A percentile compares a stretch with the other conserved stretches of the same genome.
phyloP scores from a whole-genome alignment of 2,329 filamentous ascomycete genomes.

The Bipolaris cookei region DNA sequence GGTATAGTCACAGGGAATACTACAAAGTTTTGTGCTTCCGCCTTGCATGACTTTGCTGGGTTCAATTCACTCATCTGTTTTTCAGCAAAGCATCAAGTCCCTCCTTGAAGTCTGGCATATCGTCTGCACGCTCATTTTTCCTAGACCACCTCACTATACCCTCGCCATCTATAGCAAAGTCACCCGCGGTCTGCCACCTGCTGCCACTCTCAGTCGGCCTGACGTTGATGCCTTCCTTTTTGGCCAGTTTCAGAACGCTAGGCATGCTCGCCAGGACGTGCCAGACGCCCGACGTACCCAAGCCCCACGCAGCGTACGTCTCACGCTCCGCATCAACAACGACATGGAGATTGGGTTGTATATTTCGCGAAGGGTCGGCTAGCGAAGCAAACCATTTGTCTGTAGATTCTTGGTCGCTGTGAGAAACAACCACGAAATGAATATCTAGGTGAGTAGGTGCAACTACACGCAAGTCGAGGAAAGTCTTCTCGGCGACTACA shows the following conservation, averaged over 20 bases:
- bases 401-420: slow-evolving; percentile 42
- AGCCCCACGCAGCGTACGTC: slow-evolving; percentile 69
- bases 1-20: neutral
- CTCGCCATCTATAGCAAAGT: slow-evolving; percentile 64
- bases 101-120: slow-evolving; percentile 61
- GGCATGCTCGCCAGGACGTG: slow-evolving; percentile 67
- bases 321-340: slow-evolving; percentile 66
- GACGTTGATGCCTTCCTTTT: slow-evolving; percentile 70
- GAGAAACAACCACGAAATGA: slow-evolving; percentile 46
- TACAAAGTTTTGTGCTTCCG: neutral
- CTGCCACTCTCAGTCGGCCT: slow-evolving; percentile 68
- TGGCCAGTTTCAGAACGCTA: slow-evolving; percentile 64
- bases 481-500: slow-evolving; percentile 72
- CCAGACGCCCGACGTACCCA: slow-evolving; percentile 66
- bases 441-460: slow-evolving; percentile 36
- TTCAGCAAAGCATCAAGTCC: slow-evolving; percentile 45
- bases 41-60: slow-evolving; percentile 2
- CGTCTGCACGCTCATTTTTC: slow-evolving; percentile 58
- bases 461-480: slow-evolving; percentile 38
- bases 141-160: slow-evolving; percentile 62
- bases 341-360: slow-evolving; percentile 63
- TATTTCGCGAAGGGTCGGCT: slow-evolving; percentile 26
- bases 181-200: slow-evolving; percentile 72
- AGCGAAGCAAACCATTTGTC: slow-evolving; percentile 44
- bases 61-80: neutral